Conservation (phyloP, 805 yeast species). For the Yamadazyma laniorum region DNA sequence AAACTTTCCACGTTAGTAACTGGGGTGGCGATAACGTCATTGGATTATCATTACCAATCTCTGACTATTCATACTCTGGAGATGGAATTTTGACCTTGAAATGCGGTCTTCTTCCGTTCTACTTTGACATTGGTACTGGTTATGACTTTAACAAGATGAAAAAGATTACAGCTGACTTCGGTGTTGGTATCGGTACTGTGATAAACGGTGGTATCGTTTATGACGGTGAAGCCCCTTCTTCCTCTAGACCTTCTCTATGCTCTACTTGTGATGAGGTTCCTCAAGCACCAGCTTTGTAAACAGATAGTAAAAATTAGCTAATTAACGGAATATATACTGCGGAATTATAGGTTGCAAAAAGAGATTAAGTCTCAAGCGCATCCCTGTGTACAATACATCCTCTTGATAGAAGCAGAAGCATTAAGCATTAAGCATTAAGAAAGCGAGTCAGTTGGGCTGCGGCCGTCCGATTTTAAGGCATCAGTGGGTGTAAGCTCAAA, state of each 20-base stretch:
- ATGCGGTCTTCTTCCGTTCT: conserved; percentile 9
- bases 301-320: too few species aligned
- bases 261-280: conserved; percentile 16
- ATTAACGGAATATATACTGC: background rate
- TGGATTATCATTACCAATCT: conserved; percentile 15
- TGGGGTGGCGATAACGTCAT: conserved; percentile 15
- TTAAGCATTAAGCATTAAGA: too few species aligned
- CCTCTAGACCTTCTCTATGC: conserved; percentile 17
- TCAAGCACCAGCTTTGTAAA: conserved; percentile 5
- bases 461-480: too few species aligned
- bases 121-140: conserved; percentile 18
- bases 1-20: conserved; percentile 21
- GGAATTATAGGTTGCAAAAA: too few species aligned
- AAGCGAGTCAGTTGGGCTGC: too few species aligned
- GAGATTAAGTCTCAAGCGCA: background rate
- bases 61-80: conserved; percentile 8
- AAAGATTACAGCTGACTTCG: conserved; percentile 14
- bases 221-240: conserved; percentile 15
- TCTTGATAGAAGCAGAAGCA: too few species aligned
- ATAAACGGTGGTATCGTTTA: conserved; percentile 17
- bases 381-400: too few species aligned
- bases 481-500: conserved; percentile 9
- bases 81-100: conserved; percentile 11
- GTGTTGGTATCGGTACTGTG: conserved; percentile 18
- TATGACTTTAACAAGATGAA: conserved; percentile 14